A percentile compares a stretch with the other conserved stretches of the same genome.
These are phyloP conservation scores for Eucalyptus grandis DNA, from an alignment of 345 rosid species.

Conservation along the genomic window DNA sequence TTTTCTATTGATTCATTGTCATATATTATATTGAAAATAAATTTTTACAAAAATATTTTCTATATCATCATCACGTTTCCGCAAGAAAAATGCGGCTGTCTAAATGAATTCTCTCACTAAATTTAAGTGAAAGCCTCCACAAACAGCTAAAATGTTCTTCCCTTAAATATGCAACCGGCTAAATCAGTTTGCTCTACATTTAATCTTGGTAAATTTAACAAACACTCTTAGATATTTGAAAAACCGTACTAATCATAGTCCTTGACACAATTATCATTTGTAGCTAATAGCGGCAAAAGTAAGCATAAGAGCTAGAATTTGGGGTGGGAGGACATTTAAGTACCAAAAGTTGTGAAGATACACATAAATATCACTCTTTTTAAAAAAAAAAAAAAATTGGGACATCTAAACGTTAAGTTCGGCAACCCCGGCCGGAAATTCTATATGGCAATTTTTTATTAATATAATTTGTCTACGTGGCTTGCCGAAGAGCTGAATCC, in stretches of 20 bases:
- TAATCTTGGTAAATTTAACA: background rate
- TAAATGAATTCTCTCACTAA: background rate
- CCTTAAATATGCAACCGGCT: background rate
- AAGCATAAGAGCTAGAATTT: too few relatives aligned
- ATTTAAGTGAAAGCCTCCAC: background rate
- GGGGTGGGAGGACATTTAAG: fast-evolving
- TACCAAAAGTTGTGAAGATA: too few relatives aligned
- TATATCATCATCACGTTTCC: background rate
- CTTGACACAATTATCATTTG: background rate
- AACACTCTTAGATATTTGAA: background rate
- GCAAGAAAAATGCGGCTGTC: background rate
- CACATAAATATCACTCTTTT: too few relatives aligned
- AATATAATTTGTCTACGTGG: fast-evolving
- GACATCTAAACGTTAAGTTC: fast-evolving
- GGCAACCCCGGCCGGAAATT: fast-evolving
- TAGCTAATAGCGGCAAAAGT: background rate
- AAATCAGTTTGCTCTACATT: background rate
- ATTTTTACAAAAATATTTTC: background rate
- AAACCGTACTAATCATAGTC: background rate
- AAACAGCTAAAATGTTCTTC: background rate
- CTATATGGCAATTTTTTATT: too few relatives aligned
- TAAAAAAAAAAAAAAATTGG: too few relatives aligned
- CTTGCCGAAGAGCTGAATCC: fast-evolving
- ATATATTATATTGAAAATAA: background rate
- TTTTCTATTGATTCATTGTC: background rate